Evolutionary conservation across 176 grass and related monocot genomes (phyloP).

Genomic region (Themeda triandra): DNA sequence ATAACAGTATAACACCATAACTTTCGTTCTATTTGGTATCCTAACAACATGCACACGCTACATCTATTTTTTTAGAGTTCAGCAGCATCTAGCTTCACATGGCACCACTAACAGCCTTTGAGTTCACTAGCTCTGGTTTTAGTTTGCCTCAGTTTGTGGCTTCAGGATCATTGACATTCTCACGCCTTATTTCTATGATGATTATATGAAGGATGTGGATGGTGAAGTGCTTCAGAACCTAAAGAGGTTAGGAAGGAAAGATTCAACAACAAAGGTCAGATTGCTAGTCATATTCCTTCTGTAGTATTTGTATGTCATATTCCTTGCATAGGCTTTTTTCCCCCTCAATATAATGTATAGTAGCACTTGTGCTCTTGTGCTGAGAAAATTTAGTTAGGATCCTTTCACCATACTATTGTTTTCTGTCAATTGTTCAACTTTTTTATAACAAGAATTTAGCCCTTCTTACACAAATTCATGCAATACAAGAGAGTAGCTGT

Average conservation of each 20-base stretch:
- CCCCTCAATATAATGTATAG: neutral
- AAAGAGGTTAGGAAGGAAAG: constrained; percentile 85
- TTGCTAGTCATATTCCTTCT: constrained; percentile 5
- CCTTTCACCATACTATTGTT: neutral
- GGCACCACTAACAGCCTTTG: neutral
- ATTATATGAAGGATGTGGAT: constrained; percentile 61
- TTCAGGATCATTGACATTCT: neutral
- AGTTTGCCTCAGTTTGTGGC: neutral
- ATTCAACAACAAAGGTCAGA: constrained; percentile 89
- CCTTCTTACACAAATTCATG: neutral
- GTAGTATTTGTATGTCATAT: neutral
- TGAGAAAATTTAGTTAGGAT: neutral
- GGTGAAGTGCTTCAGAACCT: constrained; percentile 79
- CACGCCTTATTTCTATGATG: constrained; percentile 4
- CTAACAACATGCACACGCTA: neutral
- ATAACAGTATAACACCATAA: neutral
- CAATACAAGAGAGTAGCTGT: neutral
- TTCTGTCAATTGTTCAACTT: neutral
- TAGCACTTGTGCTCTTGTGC: neutral
- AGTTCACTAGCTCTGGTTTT: neutral
- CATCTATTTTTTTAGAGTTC: neutral
- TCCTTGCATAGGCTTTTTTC: neutral
- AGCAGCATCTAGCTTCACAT: neutral
- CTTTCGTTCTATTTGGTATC: neutral
- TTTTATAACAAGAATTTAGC: neutral